Percentiles rank a stretch among this genome's conserved stretches.
phyloP scores from a whole-genome alignment of 257 asterid species.

The Solanum piurae region DNA sequence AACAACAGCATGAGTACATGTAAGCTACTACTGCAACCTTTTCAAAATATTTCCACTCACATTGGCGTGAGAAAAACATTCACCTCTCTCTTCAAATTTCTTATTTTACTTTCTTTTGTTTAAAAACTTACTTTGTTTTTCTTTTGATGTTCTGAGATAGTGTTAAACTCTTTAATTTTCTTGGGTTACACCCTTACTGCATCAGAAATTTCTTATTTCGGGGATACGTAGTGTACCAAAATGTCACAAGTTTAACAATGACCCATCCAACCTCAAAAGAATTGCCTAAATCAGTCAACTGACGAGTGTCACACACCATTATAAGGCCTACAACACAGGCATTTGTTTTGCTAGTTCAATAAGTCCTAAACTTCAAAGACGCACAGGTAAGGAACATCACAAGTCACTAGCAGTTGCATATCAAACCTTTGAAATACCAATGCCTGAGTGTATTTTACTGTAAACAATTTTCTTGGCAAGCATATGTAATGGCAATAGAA shows the following conservation, averaged over 20 bases:
- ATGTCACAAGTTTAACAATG: neutral
- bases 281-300: neutral
- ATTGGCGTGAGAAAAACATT: neutral
- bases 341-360: neutral
- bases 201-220: neutral
- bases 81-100: neutral
- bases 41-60: neutral
- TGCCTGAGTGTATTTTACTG: slow-evolving; percentile 55
- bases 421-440: slow-evolving; percentile 80
- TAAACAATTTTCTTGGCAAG: slow-evolving; percentile 72
- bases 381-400: neutral
- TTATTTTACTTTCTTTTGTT: neutral
- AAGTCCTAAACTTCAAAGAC: neutral
- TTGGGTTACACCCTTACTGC: neutral
- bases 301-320: neutral
- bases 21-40: neutral
- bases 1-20: neutral
- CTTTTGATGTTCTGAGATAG: neutral
- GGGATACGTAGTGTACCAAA: neutral
- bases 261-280: neutral
- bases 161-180: neutral
- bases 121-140: neutral
- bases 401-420: neutral
- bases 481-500: slow-evolving; percentile 65
- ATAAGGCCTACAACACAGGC: neutral